These are phyloP conservation scores for Cinnamomum chago DNA, from an alignment of 164 flowering plant species.

Conservation along the genomic window DNA sequence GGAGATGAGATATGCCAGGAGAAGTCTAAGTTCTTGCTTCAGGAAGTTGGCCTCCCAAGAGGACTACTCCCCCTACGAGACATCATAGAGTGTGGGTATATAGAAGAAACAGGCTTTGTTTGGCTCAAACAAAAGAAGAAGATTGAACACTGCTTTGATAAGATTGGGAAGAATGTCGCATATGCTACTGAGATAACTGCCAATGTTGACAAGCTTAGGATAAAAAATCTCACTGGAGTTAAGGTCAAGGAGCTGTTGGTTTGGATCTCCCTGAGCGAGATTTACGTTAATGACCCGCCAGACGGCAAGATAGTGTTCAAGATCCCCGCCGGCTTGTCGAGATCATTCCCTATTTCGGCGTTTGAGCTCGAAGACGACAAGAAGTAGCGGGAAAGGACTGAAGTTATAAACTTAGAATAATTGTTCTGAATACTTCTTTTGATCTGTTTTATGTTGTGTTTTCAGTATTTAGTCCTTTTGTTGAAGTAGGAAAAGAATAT, in stretches of 20 bases:
- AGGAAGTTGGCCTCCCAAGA: constrained; percentile 11
- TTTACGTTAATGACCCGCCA: constrained; percentile 3
- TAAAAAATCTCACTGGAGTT: constrained; percentile 6
- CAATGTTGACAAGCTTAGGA: constrained; percentile 6
- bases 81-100: constrained; percentile 6
- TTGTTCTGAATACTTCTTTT: neutral
- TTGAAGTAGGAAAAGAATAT: no score
- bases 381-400: constrained; percentile 1
- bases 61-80: constrained; percentile 7
- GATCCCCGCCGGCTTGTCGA: neutral
- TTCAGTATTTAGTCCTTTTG: no score
- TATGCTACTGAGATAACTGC: constrained; percentile 12
- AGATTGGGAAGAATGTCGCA: neutral
- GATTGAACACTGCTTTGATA: constrained; percentile 4
- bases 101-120: constrained; percentile 6
- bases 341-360: constrained; percentile 5
- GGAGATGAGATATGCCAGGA: constrained; percentile 11
- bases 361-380: constrained; percentile 6
- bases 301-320: constrained; percentile 6
- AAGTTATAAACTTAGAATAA: neutral
- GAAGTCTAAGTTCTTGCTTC: neutral
- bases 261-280: constrained; percentile 3
- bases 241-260: constrained; percentile 9
- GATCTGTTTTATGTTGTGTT: neutral
- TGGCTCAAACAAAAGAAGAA: constrained; percentile 13